Base-by-base conservation (phyloP, 2,329 filamentous ascomycete species). In the Oidium heveae region DNA sequence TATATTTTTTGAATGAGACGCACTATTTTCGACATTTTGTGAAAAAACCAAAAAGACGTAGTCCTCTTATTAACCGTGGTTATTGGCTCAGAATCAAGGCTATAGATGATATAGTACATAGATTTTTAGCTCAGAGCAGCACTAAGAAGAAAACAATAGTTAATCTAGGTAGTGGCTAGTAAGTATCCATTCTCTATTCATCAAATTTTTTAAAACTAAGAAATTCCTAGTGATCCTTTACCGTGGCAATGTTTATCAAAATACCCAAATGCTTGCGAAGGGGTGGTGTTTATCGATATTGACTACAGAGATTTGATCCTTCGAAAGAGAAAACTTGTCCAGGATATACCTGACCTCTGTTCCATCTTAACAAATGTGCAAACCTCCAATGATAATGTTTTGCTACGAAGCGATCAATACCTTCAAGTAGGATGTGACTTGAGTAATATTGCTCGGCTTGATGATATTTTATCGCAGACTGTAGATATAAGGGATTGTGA, bases 21-120 rank as follows among this genome's bases (percentile, higher is more conserved):
- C 84, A 93, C 65, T 94, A 85, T 70, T 89, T 91, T 61, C 81
- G 84, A 50, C 82, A 86, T 64, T 95, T 95, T 66, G 86, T 94
- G 36, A 80, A 77, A 60, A 93, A 88, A 65, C 83, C 84, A 60
- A 80, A 86, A 66, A 74, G 86, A 57, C 74, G 88, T 51, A 80
- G 86, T n/a, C 87, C 89, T 0, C 72, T 94, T 53, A 91, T 94
- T 63, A 94, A 94, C 66, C 76, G 88, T 49, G 86, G 86, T 52
- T 63, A 62, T 39, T 59, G 86, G 77, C 70, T 95, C 39, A 79
- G 87, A 33, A 82, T 94, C 71, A 81, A 83, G 64, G 82, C 84
- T 16, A 80, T 95, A 56, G 85, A 93, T 63, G 73, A 80, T 57
- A 73, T 80, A 5, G 79, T 94, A 18, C 74, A 74, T 20, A 71